Percentiles rank a stretch among this genome's conserved stretches.
Conservation (phyloP, 148 eudicot species). For the Tetragonia tetragonoides region DNA sequence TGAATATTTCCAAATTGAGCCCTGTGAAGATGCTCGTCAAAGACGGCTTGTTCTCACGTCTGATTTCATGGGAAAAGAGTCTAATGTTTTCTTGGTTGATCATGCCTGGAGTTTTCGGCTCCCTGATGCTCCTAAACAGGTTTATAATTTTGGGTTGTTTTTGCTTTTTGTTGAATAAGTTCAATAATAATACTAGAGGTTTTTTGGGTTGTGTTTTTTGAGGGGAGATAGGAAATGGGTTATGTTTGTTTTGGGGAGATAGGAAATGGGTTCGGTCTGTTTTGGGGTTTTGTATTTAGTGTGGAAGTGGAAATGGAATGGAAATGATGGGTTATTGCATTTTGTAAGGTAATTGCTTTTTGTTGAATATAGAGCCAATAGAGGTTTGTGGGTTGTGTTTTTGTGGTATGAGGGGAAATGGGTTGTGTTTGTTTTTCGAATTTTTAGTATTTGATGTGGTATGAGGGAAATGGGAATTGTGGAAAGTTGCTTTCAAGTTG, state of each 20-base stretch:
- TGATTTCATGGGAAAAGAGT: slow-evolving; percentile 45
- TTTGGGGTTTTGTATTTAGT: background rate
- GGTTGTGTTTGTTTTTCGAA: background rate
- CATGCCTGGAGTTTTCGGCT: slow-evolving; percentile 98
- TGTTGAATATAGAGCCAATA: background rate
- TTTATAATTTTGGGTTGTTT: slow-evolving; percentile 1
- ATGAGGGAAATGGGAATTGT: background rate
- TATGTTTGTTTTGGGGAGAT: no score
- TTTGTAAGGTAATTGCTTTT: no score
- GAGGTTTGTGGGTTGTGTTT: background rate
- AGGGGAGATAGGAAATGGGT: background rate
- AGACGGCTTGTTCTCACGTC: slow-evolving; percentile 56
- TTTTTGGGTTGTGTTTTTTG: background rate
- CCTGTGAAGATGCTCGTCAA: slow-evolving; percentile 64
- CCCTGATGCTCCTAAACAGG: slow-evolving; percentile 83
- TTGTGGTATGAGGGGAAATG: background rate
- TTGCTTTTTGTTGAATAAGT: background rate
- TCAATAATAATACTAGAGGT: background rate
- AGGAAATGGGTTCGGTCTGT: no score
- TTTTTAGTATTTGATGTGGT: background rate
- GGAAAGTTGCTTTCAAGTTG: background rate
- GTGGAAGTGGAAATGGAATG: no score
- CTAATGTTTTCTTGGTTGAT: slow-evolving; percentile 71
- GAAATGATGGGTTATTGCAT: no score
- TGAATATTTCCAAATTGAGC: slow-evolving; percentile 67